phyloP scores from a whole-genome alignment of 495 filamentous ascomycete species.

The Aspergillus sparsus region DNA sequence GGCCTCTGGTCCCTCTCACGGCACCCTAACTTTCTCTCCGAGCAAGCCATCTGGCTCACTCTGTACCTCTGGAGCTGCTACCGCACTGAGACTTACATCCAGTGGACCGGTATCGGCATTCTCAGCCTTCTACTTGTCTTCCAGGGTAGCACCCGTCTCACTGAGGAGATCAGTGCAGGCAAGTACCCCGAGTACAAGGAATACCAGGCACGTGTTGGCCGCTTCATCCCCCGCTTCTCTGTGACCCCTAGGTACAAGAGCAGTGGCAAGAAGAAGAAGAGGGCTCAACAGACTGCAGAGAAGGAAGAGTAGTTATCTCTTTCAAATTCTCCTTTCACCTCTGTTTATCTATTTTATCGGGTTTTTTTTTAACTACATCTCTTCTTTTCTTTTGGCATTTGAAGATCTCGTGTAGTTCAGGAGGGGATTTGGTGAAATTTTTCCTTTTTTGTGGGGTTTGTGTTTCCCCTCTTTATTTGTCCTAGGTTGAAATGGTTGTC shows the following conservation, averaged over 20 bases:
- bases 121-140: slow-evolving; percentile 75
- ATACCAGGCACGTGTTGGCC: slow-evolving; percentile 81
- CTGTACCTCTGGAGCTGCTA: slow-evolving; percentile 86
- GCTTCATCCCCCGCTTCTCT: slow-evolving; percentile 70
- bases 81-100: slow-evolving; percentile 65
- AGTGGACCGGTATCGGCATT: slow-evolving; percentile 77
- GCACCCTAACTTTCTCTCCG: slow-evolving; percentile 92
- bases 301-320: slow-evolving; percentile 12
- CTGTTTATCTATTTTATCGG: neutral
- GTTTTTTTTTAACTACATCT: neutral
- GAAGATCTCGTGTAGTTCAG: neutral
- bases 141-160: slow-evolving; percentile 83
- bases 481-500: neutral
- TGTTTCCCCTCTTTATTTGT: no score
- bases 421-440: neutral
- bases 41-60: slow-evolving; percentile 87
- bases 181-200: slow-evolving; percentile 90
- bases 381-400: neutral
- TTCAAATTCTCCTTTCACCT: no score
- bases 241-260: slow-evolving; percentile 41
- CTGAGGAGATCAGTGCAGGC: slow-evolving; percentile 71
- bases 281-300: slow-evolving; percentile 9
- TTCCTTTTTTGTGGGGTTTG: neutral
- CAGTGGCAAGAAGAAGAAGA: slow-evolving; percentile 31
- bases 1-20: slow-evolving; percentile 85